These are phyloP conservation scores for Tuber melanosporum DNA, from an alignment of 495 filamentous ascomycete species.

Conservation along the genomic window DNA sequence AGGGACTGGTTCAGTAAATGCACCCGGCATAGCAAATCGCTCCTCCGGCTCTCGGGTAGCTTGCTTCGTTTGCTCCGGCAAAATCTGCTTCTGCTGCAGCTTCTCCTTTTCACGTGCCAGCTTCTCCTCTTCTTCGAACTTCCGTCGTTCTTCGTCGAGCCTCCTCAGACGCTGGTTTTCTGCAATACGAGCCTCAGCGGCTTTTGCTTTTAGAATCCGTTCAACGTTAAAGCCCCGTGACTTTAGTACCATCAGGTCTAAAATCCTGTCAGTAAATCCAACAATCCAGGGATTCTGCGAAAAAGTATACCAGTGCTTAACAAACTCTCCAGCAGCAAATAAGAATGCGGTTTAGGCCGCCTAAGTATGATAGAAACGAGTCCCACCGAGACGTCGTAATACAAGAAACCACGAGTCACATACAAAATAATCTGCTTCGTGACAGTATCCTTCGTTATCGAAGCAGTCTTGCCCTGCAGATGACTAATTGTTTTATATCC, in stretches of 20 bases:
- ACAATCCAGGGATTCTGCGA: too few relatives aligned
- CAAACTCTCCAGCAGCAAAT: constrained; percentile 78
- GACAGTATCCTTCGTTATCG: constrained; percentile 19
- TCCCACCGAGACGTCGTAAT: constrained; percentile 82
- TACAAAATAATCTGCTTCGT: constrained; percentile 49
- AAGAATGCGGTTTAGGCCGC: constrained; percentile 77
- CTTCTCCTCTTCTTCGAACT: constrained; percentile 57
- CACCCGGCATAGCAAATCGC: constrained; percentile 55
- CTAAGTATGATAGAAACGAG: constrained; percentile 70
- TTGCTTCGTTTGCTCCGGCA: constrained; percentile 37
- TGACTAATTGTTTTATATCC: constrained; percentile 24
- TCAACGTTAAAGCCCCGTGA: constrained; percentile 90
- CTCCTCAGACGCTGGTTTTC: constrained; percentile 72
- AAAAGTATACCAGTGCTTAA: constrained; percentile 54
- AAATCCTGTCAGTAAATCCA: constrained; percentile 16
- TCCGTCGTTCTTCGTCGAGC: constrained; percentile 64
- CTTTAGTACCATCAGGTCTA: constrained; percentile 66
- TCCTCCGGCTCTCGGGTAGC: constrained; percentile 41
- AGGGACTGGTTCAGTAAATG: constrained; percentile 54
- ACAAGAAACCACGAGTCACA: constrained; percentile 62
- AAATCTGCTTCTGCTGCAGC: constrained; percentile 47
- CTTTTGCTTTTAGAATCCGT: constrained; percentile 77
- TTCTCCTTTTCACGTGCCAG: constrained; percentile 24
- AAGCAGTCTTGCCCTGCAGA: constrained; percentile 33
- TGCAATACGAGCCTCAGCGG: constrained; percentile 73